Base-by-base conservation (phyloP, 805 yeast genomes). In the Metschnikowia dekortorum region DNA sequence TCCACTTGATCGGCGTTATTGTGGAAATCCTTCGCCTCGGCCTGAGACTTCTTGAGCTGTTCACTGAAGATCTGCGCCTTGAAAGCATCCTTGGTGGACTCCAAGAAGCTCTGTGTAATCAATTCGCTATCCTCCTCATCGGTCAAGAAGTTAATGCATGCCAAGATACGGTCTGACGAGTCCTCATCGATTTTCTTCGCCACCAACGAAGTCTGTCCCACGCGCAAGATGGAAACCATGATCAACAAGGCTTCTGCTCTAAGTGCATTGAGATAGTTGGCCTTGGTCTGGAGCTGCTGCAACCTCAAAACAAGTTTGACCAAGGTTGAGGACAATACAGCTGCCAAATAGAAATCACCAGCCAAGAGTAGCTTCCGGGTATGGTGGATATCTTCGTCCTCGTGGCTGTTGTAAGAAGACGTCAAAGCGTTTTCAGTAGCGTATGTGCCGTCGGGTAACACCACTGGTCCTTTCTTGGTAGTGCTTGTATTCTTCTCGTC, bases 371-470 rank as follows among this genome's bases (percentile, higher is more conserved):
- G 81, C 52, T 84, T 81, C 62, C 99, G 85, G 59, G 95, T 73
- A 42, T 96, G 89, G 30, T 91, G 89, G 57, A 76, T 77, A 13
- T 68, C 66, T n/a, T 76, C 72, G n/a, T 68, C 65, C 4, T 63
- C 67, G 6, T 65, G 67, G 13, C 56, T 56, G 8, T 59, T 55
- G 28, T 56, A 51, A 38, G 73, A 74, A 5, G 82, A 71, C 13
- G 86, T 86, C 50, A 85, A 70, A 0, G 96, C 94, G 55, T 83
- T 82, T 70, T 94, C 99, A 39, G 97, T 88, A 30, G 99, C 99
- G 69, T 94, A 94, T 0, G 99, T 94, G 60, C 99, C 99, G 71
- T 94, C 99, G n/a, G 99, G 96, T 57, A 94, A 78, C 52, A 94
- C 85, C 52, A 86, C 84, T 18, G 97, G 97, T 41, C 88, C 88